Conservation (phyloP, 768 basidiomycete species). For the Tulasnella sp. region DNA sequence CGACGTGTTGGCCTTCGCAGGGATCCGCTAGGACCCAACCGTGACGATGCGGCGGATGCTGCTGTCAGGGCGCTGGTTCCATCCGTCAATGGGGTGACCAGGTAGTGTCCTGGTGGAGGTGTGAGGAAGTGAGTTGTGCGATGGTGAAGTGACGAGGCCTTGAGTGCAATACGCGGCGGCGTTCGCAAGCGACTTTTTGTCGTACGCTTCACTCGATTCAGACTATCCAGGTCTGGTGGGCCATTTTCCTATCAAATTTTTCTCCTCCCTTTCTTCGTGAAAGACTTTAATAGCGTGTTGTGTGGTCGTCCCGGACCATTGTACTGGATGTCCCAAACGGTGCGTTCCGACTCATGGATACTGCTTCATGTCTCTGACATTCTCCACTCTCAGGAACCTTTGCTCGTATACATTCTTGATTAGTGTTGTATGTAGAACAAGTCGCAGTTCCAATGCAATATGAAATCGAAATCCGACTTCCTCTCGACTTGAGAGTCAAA, state of each 20-base stretch:
- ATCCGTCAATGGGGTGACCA: not conserved
- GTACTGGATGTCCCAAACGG: not conserved
- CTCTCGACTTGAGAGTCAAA: too few species aligned
- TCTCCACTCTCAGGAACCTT: not conserved
- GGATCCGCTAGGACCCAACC: not conserved
- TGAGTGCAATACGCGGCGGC: slow-evolving; percentile 6
- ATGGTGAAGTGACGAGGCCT: not conserved
- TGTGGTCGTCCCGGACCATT: too few species aligned
- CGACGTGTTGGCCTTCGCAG: not conserved
- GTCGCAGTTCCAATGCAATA: not conserved
- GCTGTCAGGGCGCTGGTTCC: not conserved
- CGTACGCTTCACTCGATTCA: slow-evolving; percentile 18
- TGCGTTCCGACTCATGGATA: not conserved
- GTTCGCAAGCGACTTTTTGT: not conserved
- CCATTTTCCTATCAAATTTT: not conserved
- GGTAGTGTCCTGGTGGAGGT: not conserved
- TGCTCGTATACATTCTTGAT: not conserved
- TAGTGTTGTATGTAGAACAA: not conserved
- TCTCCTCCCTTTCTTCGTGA: slow-evolving; percentile 9
- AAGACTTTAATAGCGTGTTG: not conserved
- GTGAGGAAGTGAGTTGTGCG: not conserved
- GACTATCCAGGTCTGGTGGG: slow-evolving; percentile 18
- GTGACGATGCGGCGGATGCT: not conserved
- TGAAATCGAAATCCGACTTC: not conserved
- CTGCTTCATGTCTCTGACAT: not conserved